Evolutionary conservation across 441 rosid species (phyloP).

Genomic region (Lepidium campestre): DNA sequence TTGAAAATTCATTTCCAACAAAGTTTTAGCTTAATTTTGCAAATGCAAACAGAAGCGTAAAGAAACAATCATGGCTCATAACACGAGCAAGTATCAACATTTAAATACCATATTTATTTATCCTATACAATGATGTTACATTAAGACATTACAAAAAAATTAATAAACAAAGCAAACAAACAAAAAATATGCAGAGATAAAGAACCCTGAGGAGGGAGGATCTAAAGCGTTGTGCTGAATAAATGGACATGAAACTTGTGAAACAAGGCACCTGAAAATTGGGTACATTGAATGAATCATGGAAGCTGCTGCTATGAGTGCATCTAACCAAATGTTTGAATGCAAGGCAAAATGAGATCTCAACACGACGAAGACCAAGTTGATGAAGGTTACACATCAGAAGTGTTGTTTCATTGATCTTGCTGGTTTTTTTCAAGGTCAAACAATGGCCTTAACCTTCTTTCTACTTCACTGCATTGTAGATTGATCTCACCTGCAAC

Average conservation of each 20-base stretch:
- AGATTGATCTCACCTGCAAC: conserved; percentile 50
- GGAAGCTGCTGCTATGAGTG: conserved; percentile 15
- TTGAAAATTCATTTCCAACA: too few relatives aligned
- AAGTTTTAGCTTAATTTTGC: too few relatives aligned
- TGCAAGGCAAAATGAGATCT: neutral
- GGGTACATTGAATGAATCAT: conserved; percentile 19
- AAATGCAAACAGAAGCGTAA: too few relatives aligned
- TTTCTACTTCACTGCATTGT: conserved; percentile 68
- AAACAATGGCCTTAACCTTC: conserved; percentile 61
- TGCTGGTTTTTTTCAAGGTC: conserved; percentile 42
- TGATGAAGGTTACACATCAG: conserved; percentile 5
- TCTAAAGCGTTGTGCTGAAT: neutral
- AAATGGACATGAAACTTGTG: conserved; percentile 6
- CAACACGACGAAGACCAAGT: conserved; percentile 5
- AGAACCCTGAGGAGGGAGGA: neutral
- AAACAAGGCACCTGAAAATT: conserved; percentile 16
- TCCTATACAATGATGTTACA: conserved; percentile 24
- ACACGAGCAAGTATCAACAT: neutral
- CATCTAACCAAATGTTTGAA: conserved; percentile 6
- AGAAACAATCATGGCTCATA: neutral
- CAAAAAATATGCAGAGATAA: neutral
- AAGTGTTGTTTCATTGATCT: conserved; percentile 28
- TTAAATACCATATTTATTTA: neutral
- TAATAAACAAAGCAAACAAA: conserved; percentile 1
- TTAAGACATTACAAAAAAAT: neutral